A percentile compares a stretch with the other conserved stretches of the same genome.
Conservation (phyloP, 345 rosid genomes). For the Iberis pinnata region DNA sequence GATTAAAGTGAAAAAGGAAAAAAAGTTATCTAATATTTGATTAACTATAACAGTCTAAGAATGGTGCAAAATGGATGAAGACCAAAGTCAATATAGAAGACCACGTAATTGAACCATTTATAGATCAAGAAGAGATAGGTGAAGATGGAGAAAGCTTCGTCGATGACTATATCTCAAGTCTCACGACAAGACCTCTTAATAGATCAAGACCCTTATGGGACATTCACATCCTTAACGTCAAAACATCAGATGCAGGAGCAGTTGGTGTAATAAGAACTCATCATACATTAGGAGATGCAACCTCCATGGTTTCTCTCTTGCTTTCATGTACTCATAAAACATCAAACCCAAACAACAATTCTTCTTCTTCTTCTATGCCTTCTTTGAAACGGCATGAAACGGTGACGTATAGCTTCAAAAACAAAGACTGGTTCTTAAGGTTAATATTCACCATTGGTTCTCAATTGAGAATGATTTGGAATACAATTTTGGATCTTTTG, state of each 20-base stretch:
- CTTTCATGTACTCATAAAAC: conserved; percentile 49
- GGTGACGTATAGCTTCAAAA: neutral
- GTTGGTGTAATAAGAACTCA: conserved; percentile 36
- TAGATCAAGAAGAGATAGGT: conserved; percentile 32
- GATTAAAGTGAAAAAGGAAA: too few relatives aligned
- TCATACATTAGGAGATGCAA: conserved; percentile 60
- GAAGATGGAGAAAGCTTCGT: conserved; percentile 49
- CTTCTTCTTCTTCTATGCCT: conserved; percentile 44
- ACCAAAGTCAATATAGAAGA: conserved; percentile 47
- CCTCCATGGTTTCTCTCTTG: conserved; percentile 50
- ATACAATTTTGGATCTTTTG: conserved; percentile 43
- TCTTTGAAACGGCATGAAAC: conserved; percentile 20
- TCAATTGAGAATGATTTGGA: conserved; percentile 35
- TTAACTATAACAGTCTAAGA: conserved; percentile 16
- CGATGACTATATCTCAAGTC: conserved; percentile 55
- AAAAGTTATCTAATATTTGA: too few relatives aligned
- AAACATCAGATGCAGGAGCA: conserved; percentile 63
- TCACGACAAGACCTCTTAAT: conserved; percentile 47
- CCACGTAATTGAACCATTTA: conserved; percentile 47
- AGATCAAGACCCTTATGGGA: conserved; percentile 75
- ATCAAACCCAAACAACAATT: conserved; percentile 36
- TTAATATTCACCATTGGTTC: conserved; percentile 31
- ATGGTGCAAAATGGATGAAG: conserved; percentile 46
- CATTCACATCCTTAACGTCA: conserved; percentile 62
- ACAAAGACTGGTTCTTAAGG: conserved; percentile 25